Evolutionary conservation across 345 rosid genomes (phyloP).

Genomic region (Brassica rapa): DNA sequence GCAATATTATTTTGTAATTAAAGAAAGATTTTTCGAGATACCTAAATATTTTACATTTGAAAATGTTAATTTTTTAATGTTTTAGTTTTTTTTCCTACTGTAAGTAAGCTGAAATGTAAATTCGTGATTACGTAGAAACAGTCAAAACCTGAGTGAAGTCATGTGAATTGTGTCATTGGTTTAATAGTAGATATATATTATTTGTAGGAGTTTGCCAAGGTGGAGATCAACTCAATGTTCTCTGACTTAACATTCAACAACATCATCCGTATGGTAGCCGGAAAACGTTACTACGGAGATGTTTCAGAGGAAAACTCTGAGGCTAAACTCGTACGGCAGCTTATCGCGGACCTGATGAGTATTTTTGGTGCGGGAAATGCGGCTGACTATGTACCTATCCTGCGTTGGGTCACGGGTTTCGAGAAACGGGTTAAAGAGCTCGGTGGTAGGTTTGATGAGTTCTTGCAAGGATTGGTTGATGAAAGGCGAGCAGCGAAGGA

Average conservation of each 20-base stretch:
- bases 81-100: background rate
- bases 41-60: too few species aligned
- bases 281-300: slow-evolving; percentile 59
- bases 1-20: too few species aligned
- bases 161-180: background rate
- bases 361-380: slow-evolving; percentile 41
- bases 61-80: too few species aligned
- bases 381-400: slow-evolving; percentile 50
- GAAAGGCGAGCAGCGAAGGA: slow-evolving; percentile 39
- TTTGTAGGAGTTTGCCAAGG: slow-evolving; percentile 36
- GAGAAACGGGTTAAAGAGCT: slow-evolving; percentile 39
- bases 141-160: background rate
- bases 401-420: slow-evolving; percentile 44
- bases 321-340: slow-evolving; percentile 42
- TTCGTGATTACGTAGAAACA: background rate
- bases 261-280: slow-evolving; percentile 48
- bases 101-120: background rate
- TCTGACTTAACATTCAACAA: slow-evolving; percentile 47
- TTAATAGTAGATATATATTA: background rate
- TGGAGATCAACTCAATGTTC: slow-evolving; percentile 47
- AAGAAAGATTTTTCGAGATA: too few species aligned
- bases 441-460: slow-evolving; percentile 37
- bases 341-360: slow-evolving; percentile 39
- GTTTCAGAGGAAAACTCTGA: slow-evolving; percentile 39
- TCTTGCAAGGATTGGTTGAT: slow-evolving; percentile 57